A percentile compares a stretch with the other conserved stretches of the same genome.
Conservation (phyloP, 805 yeast genomes). For the Kuraishia piskuri region DNA sequence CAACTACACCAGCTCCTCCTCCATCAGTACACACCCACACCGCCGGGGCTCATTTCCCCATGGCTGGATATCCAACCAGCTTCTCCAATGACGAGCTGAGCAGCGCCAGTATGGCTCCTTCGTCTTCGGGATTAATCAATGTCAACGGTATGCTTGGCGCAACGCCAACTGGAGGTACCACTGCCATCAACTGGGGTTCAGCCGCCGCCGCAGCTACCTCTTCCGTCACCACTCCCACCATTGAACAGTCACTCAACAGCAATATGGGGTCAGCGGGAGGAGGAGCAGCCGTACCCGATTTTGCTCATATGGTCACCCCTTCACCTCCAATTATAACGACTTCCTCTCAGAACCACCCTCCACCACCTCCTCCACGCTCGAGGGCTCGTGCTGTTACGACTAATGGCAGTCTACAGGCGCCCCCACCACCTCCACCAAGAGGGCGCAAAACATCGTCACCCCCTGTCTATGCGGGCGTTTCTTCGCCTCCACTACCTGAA, state of each 20-base stretch:
- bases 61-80: constrained; percentile 9
- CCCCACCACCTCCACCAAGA: constrained; percentile 26
- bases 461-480: constrained; percentile 6
- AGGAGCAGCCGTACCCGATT: too few relatives aligned
- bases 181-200: not conserved
- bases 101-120: constrained; percentile 4
- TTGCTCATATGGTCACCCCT: not conserved
- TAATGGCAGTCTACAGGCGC: constrained; percentile 15
- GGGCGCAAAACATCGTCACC: constrained; percentile 6
- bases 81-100: constrained; percentile 10
- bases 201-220: not conserved
- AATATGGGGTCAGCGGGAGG: too few relatives aligned
- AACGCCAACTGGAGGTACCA: not conserved
- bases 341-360: constrained; percentile 7
- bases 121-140: constrained; percentile 10
- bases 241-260: not conserved
- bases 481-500: constrained; percentile 5
- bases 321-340: not conserved
- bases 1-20: constrained; percentile 19
- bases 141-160: too few relatives aligned
- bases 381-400: constrained; percentile 3
- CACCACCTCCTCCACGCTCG: constrained; percentile 9
- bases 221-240: not conserved
- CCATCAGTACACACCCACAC: constrained; percentile 9
- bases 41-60: constrained; percentile 13